Conservation (phyloP, 257 asterid genomes). For the Jaltomata sinuosa region DNA sequence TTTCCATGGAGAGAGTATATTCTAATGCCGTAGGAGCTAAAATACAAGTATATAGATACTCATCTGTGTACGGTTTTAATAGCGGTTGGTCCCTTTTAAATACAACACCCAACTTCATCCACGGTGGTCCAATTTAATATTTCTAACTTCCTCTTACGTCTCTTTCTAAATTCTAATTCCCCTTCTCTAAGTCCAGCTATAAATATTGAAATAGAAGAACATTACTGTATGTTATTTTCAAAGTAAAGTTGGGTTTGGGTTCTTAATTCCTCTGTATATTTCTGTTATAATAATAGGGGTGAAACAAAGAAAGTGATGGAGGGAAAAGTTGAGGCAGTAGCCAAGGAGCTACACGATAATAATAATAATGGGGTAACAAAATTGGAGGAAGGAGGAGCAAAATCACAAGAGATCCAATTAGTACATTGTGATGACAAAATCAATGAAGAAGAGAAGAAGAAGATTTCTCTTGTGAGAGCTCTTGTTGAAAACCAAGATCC, state of each 20-base stretch:
- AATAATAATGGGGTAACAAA: neutral
- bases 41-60: neutral
- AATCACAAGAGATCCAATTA: neutral
- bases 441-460: conserved; percentile 26
- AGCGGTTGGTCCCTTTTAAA: neutral
- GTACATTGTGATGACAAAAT: neutral
- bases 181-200: neutral
- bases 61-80: neutral
- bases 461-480: conserved; percentile 31
- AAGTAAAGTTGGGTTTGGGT: neutral
- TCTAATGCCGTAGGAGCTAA: no score
- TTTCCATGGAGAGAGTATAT: no score
- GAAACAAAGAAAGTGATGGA: neutral
- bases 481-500: conserved; percentile 44
- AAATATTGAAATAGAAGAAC: neutral
- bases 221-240: neutral
- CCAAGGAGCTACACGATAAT: neutral
- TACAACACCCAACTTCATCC: neutral
- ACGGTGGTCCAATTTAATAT: neutral
- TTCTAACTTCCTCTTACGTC: neutral
- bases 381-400: neutral
- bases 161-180: neutral
- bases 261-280: neutral
- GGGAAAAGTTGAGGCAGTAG: neutral
- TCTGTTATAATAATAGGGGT: no score